These are phyloP conservation scores for Erysimum pusillum DNA, from an alignment of 441 rosid species.

Conservation along the genomic window DNA sequence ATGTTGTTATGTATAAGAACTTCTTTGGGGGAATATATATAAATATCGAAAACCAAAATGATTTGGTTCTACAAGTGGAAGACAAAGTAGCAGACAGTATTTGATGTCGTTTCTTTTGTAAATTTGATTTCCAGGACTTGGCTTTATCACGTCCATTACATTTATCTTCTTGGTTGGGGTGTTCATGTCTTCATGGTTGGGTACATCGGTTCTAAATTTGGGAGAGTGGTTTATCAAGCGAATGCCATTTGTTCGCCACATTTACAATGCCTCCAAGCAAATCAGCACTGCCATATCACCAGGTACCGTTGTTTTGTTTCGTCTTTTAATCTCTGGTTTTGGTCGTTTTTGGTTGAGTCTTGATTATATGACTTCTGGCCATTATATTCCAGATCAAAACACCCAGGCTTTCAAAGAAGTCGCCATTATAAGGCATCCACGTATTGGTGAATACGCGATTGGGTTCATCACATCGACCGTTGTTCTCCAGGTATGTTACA, in stretches of 20 bases:
- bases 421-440: constrained; percentile 96
- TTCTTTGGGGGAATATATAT: not conserved
- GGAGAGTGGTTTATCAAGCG: constrained; percentile 99
- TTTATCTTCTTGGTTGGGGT: constrained; percentile 97
- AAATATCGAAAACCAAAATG: not conserved
- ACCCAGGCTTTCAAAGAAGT: constrained; percentile 97
- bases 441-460: constrained; percentile 96
- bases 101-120: constrained; percentile 37
- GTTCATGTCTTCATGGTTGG: constrained; percentile 99
- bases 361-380: constrained; percentile 1
- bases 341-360: constrained; percentile 19
- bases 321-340: constrained; percentile 9
- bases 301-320: constrained; percentile 52
- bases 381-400: constrained; percentile 76
- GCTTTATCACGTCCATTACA: constrained; percentile 88
- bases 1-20: not conserved
- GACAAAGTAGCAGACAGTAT: not conserved
- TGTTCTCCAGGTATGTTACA: constrained; percentile 70
- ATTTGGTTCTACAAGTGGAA: not conserved
- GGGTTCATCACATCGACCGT: constrained; percentile 97
- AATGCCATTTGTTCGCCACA: constrained; percentile 97
- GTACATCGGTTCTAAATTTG: constrained; percentile 88
- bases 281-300: constrained; percentile 98
- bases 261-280: constrained; percentile 97
- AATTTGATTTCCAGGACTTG: constrained; percentile 72